Conservation (phyloP, 164 flowering plant species). For the Vitis rotundifolia region DNA sequence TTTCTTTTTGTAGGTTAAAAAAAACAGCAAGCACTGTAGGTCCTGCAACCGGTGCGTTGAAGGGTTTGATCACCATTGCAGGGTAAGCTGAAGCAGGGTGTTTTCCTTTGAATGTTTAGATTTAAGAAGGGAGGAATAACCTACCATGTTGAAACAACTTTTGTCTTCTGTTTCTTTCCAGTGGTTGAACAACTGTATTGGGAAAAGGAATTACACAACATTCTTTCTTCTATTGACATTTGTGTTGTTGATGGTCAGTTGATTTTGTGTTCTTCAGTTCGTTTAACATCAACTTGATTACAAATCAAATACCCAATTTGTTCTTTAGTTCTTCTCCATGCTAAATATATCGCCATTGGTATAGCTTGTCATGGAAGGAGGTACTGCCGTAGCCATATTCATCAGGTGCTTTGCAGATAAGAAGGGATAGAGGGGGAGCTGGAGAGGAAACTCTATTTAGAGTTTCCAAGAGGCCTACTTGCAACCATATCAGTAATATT, state of each 20-base stretch:
- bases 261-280: not conserved
- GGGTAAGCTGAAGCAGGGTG: slow-evolving; percentile 83
- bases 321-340: not conserved
- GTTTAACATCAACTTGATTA: not conserved
- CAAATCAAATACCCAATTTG: not conserved
- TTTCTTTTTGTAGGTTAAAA: slow-evolving; percentile 59
- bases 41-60: slow-evolving; percentile 94
- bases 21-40: slow-evolving; percentile 91
- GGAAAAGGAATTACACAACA: slow-evolving; percentile 86
- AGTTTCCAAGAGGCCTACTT: slow-evolving; percentile 79
- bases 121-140: not conserved
- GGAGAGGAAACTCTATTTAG: slow-evolving; percentile 41
- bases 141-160: not conserved
- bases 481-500: slow-evolving; percentile 72
- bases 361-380: slow-evolving; percentile 87
- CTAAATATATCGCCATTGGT: not conserved
- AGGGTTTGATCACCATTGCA: slow-evolving; percentile 99
- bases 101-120: not conserved
- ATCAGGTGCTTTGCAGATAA: slow-evolving; percentile 81
- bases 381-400: slow-evolving; percentile 80
- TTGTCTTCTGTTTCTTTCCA: slow-evolving; percentile 28
- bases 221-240: slow-evolving; percentile 85
- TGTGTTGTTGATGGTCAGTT: slow-evolving; percentile 75
- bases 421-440: slow-evolving; percentile 70
- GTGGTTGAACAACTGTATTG: slow-evolving; percentile 98